Evolutionary conservation across 2,329 filamentous ascomycete species (phyloP), one percentile per base, ranked within the genome.

Genomic region (Pezicula neosporulosa): DNA sequence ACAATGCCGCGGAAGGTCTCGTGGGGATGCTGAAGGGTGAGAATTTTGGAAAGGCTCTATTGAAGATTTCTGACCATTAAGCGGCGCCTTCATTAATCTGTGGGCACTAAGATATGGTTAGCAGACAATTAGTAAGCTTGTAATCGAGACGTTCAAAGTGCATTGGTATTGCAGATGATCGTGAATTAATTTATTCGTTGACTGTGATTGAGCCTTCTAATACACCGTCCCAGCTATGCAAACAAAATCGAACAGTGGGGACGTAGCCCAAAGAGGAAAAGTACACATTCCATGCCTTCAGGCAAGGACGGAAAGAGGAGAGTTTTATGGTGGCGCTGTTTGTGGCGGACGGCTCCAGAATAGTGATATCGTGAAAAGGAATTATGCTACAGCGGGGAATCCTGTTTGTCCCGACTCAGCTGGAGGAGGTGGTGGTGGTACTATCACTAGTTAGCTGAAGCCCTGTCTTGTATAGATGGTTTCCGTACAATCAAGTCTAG

Each of bases 41-140:
- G 68, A 89, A 89, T 68, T 83, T 86, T 66, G 86, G 86, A 43
- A 89, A 89, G 74, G 83, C 85, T 19, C 75, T 88, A 12, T 63
- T 88, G 65, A 81, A 60, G 52, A 47, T 61, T 55, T 50, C 55
- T 19, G 55, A 57, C 73, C 66, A 60, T 13, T 51, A 35, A 48
- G 21, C 5, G 16, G 28, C 24, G 37, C 38, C 15, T 42, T 18
- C 8, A 7, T 30, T 30, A 7, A 12, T 30, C 28, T 2, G 13
- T 42, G 6, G 21, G 7, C 6, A 10, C 28, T 30, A 7, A 30
- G 28, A 12, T 30, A 30, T 30, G 6, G 28, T 30, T 30, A 30
- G 28, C 28, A 30, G 28, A 30, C 28, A 30, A 7, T 30, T 30
- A 30, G 10, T 30, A 12, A 30, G 28, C 28, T 30, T 30, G 28